Evolutionary conservation across 192 early-diverging fungal species (phyloP).

Genomic region (Backusella mclennaniae): DNA sequence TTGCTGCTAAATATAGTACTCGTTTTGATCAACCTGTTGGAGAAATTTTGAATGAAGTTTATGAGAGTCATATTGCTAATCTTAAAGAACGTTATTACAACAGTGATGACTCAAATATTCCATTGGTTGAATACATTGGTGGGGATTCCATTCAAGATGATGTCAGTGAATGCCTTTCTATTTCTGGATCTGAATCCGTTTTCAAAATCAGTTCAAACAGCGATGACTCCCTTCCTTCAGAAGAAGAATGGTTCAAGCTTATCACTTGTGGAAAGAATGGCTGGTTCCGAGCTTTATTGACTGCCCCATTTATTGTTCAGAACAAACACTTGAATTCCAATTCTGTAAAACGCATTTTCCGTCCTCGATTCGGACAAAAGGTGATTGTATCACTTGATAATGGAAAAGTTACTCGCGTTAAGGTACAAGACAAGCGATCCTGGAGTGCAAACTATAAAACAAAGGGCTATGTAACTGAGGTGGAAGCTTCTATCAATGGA

Average conservation of each 20-base stretch:
- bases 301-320: conserved; percentile 74
- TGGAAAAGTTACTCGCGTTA: conserved; percentile 42
- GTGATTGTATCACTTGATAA: conserved; percentile 36
- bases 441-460: conserved; percentile 55
- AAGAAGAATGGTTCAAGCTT: conserved; percentile 65
- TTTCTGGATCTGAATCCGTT: conserved; percentile 47
- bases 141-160: conserved; percentile 34
- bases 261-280: conserved; percentile 69
- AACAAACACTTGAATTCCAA: conserved; percentile 66
- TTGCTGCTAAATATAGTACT: conserved; percentile 72
- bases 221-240: conserved; percentile 52
- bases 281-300: conserved; percentile 87
- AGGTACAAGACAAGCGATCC: conserved; percentile 49
- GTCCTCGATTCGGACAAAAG: conserved; percentile 60
- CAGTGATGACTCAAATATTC: conserved; percentile 58
- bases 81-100: conserved; percentile 73
- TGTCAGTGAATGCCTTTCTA: conserved; percentile 39
- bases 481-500: conserved; percentile 50
- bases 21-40: conserved; percentile 82
- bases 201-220: conserved; percentile 54
- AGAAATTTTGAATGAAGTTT: conserved; percentile 84
- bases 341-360: conserved; percentile 59
- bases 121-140: conserved; percentile 79
- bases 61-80: conserved; percentile 73
- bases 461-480: conserved; percentile 42